These are phyloP conservation scores for Clonostachys chloroleuca DNA, from an alignment of 2,329 filamentous ascomycete genomes.

Conservation along the genomic window DNA sequence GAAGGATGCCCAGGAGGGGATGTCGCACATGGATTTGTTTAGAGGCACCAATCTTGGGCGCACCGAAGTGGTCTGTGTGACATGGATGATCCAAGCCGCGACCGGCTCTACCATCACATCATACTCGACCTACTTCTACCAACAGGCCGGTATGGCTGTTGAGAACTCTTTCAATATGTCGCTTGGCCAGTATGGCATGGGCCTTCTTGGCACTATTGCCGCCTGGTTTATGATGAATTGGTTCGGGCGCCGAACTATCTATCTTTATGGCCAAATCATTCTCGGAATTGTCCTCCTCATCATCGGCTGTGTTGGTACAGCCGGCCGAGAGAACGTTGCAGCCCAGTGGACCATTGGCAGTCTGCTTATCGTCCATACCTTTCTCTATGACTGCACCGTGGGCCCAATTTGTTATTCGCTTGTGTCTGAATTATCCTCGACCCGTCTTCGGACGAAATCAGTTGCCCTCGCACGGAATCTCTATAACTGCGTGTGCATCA, in stretches of 20 bases:
- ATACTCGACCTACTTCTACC: conserved; percentile 51
- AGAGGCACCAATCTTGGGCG: conserved; percentile 36
- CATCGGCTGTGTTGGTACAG: conserved; percentile 30
- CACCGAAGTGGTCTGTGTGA: conserved; percentile 39
- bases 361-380: conserved; percentile 36
- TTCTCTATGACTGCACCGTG: conserved; percentile 38
- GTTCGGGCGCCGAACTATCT: conserved; percentile 39
- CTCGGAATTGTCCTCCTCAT: conserved; percentile 34
- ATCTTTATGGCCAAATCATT: conserved; percentile 41
- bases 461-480: conserved; percentile 34
- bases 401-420: conserved; percentile 39
- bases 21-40: conserved; percentile 41
- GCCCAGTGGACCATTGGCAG: conserved; percentile 43
- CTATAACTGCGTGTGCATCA: conserved; percentile 44
- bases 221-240: conserved; percentile 39
- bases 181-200: conserved; percentile 36
- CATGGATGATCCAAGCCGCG: conserved; percentile 33
- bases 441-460: conserved; percentile 39
- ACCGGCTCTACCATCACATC: conserved; percentile 43
- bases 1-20: conserved; percentile 29
- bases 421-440: conserved; percentile 37
- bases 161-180: conserved; percentile 26
- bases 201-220: conserved; percentile 34
- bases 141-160: conserved; percentile 32
- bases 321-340: conserved; percentile 34